A percentile compares a stretch with the other conserved stretches of the same genome.
phyloP scores from a whole-genome alignment of 164 flowering plant species.

The Stephania japonica region DNA sequence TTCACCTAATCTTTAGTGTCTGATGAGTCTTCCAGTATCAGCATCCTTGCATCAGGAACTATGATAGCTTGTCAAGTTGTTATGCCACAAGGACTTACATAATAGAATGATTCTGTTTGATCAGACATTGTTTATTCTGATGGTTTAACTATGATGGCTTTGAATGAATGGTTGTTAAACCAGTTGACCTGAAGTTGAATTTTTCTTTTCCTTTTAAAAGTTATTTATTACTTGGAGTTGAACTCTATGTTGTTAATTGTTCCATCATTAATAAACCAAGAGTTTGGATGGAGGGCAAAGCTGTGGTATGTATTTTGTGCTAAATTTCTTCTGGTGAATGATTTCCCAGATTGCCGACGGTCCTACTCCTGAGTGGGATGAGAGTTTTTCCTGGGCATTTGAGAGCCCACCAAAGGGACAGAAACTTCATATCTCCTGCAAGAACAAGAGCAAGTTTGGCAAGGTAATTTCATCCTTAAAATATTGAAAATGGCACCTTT shows the following conservation, averaged over 20 bases:
- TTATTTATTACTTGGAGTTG: background rate
- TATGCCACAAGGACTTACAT: background rate
- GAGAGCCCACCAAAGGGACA: constrained; percentile 99
- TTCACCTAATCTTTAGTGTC: background rate
- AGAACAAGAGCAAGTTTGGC: constrained; percentile 98
- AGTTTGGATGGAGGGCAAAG: background rate
- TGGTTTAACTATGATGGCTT: background rate
- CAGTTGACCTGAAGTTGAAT: background rate
- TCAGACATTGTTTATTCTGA: background rate
- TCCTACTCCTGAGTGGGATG: constrained; percentile 94
- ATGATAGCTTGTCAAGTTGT: too few species aligned
- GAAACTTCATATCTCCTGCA: constrained; percentile 97
- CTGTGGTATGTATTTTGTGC: background rate
- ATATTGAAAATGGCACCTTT: background rate
- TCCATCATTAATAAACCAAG: background rate
- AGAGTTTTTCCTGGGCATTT: constrained; percentile 88
- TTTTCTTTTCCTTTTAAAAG: background rate
- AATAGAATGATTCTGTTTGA: background rate
- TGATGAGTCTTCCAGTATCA: background rate
- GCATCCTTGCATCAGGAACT: background rate
- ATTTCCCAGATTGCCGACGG: constrained; percentile 77
- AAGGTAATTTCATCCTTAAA: constrained; percentile 46
- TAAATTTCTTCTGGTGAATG: background rate
- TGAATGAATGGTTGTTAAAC: background rate
- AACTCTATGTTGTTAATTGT: background rate